These are phyloP conservation scores for Epichloe sylvatica DNA, from an alignment of 2,329 filamentous ascomycete species.

Conservation along the genomic window DNA sequence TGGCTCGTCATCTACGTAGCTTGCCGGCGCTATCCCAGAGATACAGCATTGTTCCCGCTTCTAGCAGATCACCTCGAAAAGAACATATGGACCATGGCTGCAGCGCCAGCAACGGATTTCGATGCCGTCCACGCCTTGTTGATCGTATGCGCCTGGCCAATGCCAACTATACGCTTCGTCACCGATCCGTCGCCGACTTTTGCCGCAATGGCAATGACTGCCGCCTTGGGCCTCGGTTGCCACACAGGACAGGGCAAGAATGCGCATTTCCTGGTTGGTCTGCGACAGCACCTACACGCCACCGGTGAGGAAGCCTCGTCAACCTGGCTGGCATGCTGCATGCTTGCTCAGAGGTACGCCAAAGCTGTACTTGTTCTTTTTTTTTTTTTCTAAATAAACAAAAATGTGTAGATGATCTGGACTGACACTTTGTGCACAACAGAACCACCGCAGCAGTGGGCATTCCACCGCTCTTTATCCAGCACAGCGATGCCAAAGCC, in stretches of 20 bases:
- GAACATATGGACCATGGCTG: conserved; percentile 31
- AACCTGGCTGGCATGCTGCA: conserved; percentile 40
- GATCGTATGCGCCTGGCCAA: conserved; percentile 36
- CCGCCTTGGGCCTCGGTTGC: conserved; percentile 34
- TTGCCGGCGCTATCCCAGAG: conserved; percentile 34
- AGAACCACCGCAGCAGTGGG: conserved; percentile 30
- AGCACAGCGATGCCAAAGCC: conserved; percentile 33
- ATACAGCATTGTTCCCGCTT: conserved; percentile 27
- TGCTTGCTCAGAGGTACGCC: conserved; percentile 34
- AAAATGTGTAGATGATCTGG: background rate
- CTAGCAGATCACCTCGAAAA: conserved; percentile 32
- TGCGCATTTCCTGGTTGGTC: conserved; percentile 32
- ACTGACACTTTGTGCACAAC: conserved; percentile 5
- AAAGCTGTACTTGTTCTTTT: background rate
- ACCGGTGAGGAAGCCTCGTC: conserved; percentile 38
- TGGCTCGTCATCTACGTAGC: conserved; percentile 40
- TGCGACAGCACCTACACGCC: conserved; percentile 27
- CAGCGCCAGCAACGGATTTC: conserved; percentile 29
- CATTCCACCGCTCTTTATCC: conserved; percentile 35
- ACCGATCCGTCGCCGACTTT: conserved; percentile 36
- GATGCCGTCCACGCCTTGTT: conserved; percentile 38
- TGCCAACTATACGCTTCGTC: conserved; percentile 36
- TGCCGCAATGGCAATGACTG: conserved; percentile 31
- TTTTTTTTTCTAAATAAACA: background rate
- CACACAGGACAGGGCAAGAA: conserved; percentile 39